Base-by-base conservation (phyloP, 306 rosid genomes). In the Pachyrhizus erosus region DNA sequence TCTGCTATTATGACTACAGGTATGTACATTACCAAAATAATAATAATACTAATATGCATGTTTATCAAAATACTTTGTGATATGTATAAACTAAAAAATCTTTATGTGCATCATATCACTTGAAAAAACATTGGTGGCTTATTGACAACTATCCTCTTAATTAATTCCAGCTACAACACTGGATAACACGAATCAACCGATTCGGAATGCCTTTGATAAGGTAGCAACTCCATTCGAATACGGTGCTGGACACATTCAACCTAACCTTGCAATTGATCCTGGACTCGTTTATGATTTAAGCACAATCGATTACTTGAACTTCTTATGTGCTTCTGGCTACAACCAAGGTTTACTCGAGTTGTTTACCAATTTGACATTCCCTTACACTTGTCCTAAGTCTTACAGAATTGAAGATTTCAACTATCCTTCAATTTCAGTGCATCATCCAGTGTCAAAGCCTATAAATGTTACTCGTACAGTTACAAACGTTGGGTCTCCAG, bases 1-100 rank as follows among this genome's bases (percentile, higher is more conserved):
- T 91, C 95, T 3, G 95, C 91, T 2, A 86, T 89, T 57, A 91
- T 89, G 91, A 89, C 95, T 2, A 80, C 93, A 1, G 95, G 95
- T 26, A 1, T 92, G 95, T 26, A 54, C 27, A 18, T 51, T 5
- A 5, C 7, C 6, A 34, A 5, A 34, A 5, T 5, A 4, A 34
- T 34, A 34, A 5, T 3, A 33, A 33, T 34, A 5, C 5, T 27
- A 27, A 34, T 34, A 49, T 49, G 55, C 21, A 48, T 48, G 54
- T 20, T 34, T 5, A 34, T 4, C 39, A 34, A 34, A 34, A 34
- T 34, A 4, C 39, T 27, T 27, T 34, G 0, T 5, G 7, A 34
- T 34, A 34, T 34, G 37, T 33, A 33, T 7, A 33, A 33, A 33
- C 4, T 33, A 33, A 3, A 33, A 33, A 33, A 33, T 33, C 6